These are phyloP conservation scores for Wakefieldia striispora DNA, from an alignment of 768 basidiomycete species.

Conservation along the genomic window DNA sequence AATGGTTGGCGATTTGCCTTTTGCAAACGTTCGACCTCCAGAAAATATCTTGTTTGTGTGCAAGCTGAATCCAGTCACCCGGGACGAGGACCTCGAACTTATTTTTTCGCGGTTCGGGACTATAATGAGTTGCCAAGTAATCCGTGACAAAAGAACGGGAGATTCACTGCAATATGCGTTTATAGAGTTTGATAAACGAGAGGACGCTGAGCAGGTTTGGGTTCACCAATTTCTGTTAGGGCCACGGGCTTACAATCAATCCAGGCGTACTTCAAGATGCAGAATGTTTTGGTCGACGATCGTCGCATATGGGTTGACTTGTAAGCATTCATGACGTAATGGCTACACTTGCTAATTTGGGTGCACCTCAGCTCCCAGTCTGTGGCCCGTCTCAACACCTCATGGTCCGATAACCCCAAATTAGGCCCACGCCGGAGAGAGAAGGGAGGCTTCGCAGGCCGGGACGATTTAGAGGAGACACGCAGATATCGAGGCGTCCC, in stretches of 20 bases:
- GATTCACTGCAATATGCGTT: conserved; percentile 98
- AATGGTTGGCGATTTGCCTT: conserved; percentile 99
- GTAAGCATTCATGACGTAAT: conserved; percentile 43
- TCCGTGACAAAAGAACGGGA: conserved; percentile 92
- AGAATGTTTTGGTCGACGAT: conserved; percentile 97
- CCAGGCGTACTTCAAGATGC: conserved; percentile 99
- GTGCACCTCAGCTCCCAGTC: conserved; percentile 73
- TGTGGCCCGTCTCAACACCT: conserved; percentile 79
- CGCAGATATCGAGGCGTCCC: conserved; percentile 53
- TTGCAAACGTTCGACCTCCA: conserved; percentile 95
- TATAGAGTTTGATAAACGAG: conserved; percentile 93
- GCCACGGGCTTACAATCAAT: conserved; percentile 6
- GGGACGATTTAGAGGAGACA: conserved; percentile 73
- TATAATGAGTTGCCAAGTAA: conserved; percentile 97
- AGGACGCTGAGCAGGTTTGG: conserved; percentile 89
- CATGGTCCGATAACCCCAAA: conserved; percentile 79
- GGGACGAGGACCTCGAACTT: conserved; percentile 93
- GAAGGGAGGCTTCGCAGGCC: conserved; percentile 58
- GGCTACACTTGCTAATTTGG: conserved; percentile 17
- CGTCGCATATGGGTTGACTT: conserved; percentile 99
- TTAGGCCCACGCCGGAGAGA: conserved; percentile 41
- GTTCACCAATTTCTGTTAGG: background rate
- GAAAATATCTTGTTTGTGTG: conserved; percentile 99
- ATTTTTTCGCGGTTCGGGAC: conserved; percentile 95
- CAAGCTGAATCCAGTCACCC: conserved; percentile 94